Conservation (phyloP, 2,329 filamentous ascomycete species). For the Penicillium sumatraense region DNA sequence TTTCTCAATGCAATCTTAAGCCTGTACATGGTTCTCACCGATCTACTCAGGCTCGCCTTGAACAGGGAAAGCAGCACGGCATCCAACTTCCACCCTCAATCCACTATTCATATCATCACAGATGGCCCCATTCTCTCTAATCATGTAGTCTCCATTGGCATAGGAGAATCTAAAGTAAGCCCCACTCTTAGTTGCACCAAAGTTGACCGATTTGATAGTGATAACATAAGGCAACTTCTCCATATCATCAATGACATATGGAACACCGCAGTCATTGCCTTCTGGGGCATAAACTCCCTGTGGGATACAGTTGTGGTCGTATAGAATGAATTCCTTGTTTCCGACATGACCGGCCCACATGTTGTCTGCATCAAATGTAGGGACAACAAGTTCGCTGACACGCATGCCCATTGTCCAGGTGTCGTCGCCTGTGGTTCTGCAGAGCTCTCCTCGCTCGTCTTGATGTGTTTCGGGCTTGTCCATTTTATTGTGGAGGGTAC, state of each 20-base stretch:
- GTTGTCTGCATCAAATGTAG: background rate
- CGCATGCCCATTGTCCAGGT: background rate
- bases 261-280: background rate
- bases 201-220: background rate
- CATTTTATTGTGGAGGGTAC: background rate
- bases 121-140: background rate
- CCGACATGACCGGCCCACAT: background rate
- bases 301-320: background rate
- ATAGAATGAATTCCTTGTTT: background rate
- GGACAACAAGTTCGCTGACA: background rate
- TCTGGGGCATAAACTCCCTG: background rate
- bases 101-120: background rate
- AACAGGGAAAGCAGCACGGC: background rate
- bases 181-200: too few relatives aligned
- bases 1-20: too few relatives aligned
- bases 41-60: too few relatives aligned
- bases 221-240: background rate
- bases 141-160: background rate
- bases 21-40: too few relatives aligned
- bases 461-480: background rate
- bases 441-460: background rate
- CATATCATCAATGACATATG: background rate
- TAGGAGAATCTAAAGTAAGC: background rate
- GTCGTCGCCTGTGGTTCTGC: background rate
- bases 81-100: background rate